Base-by-base conservation (phyloP, 768 basidiomycete genomes). In the Russula brevipes region DNA sequence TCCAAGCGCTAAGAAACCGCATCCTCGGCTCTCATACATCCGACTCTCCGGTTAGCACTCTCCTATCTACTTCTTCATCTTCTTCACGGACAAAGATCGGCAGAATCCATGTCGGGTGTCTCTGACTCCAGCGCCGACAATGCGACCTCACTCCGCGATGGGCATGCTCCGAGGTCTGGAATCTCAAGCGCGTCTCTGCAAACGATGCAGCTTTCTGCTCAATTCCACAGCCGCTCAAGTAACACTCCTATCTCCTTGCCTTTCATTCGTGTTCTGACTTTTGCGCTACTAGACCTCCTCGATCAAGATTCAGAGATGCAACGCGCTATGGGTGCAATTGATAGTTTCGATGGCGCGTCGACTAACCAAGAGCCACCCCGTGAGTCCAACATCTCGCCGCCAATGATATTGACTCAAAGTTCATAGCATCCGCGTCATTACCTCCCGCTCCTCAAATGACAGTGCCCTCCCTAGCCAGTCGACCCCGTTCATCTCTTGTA, bases 281-380 rank as follows among this genome's bases (percentile, higher is more conserved):
- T 39, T 14, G 12, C 10, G 2, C 24, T 46, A 39, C 31, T 51
- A 68, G 67, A 68, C 56, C 67, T 68, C n/a, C 61, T 68, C n/a
- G 67, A 68, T 36, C 58, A 67, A 17, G 67, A 68, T 41, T 66
- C 67, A 0, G 65, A 66, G 42, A 68, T 68, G 67, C 61, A 68
- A 33, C 65, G 67, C 3, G 66, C 56, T 46, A 60, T 68, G 58
- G 67, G 67, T 39, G 55, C 36, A 39, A 35, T n/a, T 16, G 67
- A 68, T 35, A 68, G 67, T 30, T 68, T 63, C 31, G 65, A 63
- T 36, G 44, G 52, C 14, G 59, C 59, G 38, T 63, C 59, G 35
- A 36, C 35, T 30, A 62, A 66, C 19, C 67, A 61, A 56, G 57
- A 12, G 16, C 53, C n/a, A 17, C 53, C 56, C 36, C 42, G 67